A percentile compares a stretch with the other conserved stretches of the same genome.
Conservation (phyloP, 1,284 basidiomycete genomes). For the Pascua sp. region DNA sequence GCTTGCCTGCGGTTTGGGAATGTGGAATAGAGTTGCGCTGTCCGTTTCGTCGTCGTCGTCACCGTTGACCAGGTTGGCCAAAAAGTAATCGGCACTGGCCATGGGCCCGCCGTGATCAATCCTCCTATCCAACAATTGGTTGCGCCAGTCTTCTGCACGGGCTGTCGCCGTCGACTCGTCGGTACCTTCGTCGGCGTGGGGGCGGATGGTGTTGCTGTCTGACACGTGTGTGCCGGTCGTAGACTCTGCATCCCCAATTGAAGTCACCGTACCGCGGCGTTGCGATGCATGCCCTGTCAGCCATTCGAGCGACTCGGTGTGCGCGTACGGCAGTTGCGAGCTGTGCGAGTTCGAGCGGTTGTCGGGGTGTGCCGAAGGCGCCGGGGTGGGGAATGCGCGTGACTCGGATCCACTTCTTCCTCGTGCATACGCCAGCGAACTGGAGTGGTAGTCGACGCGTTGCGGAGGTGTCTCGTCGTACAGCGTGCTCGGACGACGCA, state of each 20-base stretch:
- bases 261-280: neutral
- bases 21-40: conserved; percentile 29
- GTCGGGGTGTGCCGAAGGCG: too few species aligned
- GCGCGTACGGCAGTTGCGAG: too few species aligned
- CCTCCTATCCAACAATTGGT: conserved; percentile 25
- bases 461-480: conserved; percentile 19
- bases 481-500: conserved; percentile 27
- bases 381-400: neutral
- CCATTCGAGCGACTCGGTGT: too few species aligned
- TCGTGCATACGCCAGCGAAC: too few species aligned
- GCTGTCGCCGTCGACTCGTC: conserved; percentile 39
- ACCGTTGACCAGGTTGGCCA: neutral
- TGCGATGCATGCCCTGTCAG: too few species aligned
- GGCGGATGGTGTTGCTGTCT: conserved; percentile 29
- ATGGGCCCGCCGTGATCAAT: conserved; percentile 10
- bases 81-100: neutral
- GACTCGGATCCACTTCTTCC: conserved; percentile 28
- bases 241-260: conserved; percentile 1
- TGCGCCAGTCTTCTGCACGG: conserved; percentile 32
- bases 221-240: conserved; percentile 22
- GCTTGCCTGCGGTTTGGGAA: too few species aligned
- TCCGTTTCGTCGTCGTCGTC: conserved; percentile 28
- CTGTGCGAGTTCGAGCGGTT: too few species aligned
- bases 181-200: neutral
- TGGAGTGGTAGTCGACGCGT: too few species aligned